Evolutionary conservation across 306 rosid species (phyloP), one percentile per base, ranked within the genome.

Genomic region (Sicyos edulis): DNA sequence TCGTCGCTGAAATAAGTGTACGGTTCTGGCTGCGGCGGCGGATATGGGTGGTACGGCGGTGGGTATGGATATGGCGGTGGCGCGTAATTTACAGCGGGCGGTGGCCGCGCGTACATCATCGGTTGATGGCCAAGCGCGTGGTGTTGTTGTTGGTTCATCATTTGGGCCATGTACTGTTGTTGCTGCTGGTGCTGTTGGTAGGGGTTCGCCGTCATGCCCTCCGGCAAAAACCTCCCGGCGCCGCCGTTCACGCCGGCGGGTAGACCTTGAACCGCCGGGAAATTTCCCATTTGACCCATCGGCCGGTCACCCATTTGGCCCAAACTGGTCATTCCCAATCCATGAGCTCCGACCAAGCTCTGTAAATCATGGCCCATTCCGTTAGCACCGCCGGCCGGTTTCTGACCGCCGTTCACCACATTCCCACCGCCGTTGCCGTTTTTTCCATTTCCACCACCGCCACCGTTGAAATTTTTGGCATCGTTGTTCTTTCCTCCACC

Each of bases 91-190:
- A 80, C 79, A 0, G 82, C 79, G 4, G 84, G 72, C 0, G 88
- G 85, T 0, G 85, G 85, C 54, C 77, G 71, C 9, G 85, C 82
- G 72, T 86, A 92, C 90, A 88, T 86, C 75, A 95, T 86, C 5
- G 71, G 71, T 29, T 91, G 93, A 60, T 84, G 85, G 8, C 84
- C 92, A 70, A 82, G 83, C 16, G 78, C 74, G 24, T 78, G 83
- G 17, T 78, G 83, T 1, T 87, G 97, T 1, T 88, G 97, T 52
- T 91, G 95, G 81, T 87, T 87, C 93, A 89, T 87, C 84, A 87
- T 67, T 7, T 89, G 88, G 10, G 89, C 83, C 80, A 88, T 44
- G 66, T 77, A 81, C 22, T 83, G 91, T 51, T 74, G 91, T 3
- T 78, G 78, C 8, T 80, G 85, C 11, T 21, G 53, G 32, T 26